A percentile compares a stretch with the other conserved stretches of the same genome.
phyloP scores from a whole-genome alignment of 352 stramenopile genomes.

The Phytophthora cryptogea region DNA sequence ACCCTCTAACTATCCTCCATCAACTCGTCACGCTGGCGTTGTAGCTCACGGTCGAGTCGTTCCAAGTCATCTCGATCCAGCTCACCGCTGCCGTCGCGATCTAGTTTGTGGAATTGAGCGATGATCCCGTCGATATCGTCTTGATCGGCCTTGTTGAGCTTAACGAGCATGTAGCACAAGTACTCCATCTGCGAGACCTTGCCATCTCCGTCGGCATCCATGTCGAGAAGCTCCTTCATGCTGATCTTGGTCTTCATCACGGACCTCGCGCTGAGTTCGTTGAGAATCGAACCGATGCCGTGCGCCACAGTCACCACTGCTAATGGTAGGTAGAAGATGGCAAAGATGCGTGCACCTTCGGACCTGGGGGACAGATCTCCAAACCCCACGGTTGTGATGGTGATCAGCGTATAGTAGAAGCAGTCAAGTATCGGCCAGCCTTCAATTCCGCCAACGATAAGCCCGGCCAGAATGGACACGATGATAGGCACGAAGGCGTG shows the following conservation, averaged over 20 bases:
- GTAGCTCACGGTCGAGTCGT: conserved; percentile 58
- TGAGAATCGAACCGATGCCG: conserved; percentile 66
- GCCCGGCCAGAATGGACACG: conserved; percentile 51
- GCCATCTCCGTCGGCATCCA: conserved; percentile 69
- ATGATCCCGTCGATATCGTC: conserved; percentile 70
- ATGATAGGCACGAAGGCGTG: conserved; percentile 48
- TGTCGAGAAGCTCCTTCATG: conserved; percentile 74
- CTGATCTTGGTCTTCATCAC: conserved; percentile 76
- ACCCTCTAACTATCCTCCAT: conserved; percentile 3
- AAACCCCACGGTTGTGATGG: conserved; percentile 90
- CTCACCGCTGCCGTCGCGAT: conserved; percentile 69
- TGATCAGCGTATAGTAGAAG: conserved; percentile 92
- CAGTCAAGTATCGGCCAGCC: conserved; percentile 79
- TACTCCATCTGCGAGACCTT: conserved; percentile 76
- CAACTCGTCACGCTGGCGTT: conserved; percentile 40
- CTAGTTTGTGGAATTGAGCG: conserved; percentile 66
- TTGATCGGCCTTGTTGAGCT: conserved; percentile 71
- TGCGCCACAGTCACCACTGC: conserved; percentile 70
- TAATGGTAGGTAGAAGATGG: conserved; percentile 85
- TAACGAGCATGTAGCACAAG: conserved; percentile 74
- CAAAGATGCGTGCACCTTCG: conserved; percentile 64
- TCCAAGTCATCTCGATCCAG: conserved; percentile 70
- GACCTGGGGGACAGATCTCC: conserved; percentile 78
- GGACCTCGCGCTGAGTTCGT: conserved; percentile 57
- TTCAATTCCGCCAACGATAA: conserved; percentile 64